Evolutionary conservation across 208 protist species (phyloP).

Genomic region (Vickermania spadyakhi): DNA sequence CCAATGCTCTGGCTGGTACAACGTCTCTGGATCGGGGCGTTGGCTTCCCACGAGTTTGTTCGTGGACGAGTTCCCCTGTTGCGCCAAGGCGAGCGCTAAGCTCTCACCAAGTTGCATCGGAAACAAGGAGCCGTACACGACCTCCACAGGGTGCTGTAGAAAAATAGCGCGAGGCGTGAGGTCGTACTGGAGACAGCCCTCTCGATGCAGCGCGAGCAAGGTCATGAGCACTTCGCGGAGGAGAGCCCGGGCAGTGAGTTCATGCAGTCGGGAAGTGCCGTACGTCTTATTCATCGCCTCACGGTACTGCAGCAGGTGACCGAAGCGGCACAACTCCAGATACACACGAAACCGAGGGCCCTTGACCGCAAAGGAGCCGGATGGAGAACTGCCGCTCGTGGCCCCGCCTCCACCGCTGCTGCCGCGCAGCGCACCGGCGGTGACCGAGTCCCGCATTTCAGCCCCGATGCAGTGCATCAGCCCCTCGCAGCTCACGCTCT

Average conservation of each 20-base stretch:
- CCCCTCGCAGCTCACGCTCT: neutral
- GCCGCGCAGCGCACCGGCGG: neutral
- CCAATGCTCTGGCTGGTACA: neutral
- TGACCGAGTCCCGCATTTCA: neutral
- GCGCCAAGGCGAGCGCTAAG: neutral
- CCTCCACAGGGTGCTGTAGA: slow-evolving; percentile 23
- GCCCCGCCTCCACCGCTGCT: no score
- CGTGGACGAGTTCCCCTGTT: neutral
- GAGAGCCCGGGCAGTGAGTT: slow-evolving; percentile 58
- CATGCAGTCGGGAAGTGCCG: slow-evolving; percentile 41
- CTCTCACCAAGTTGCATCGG: slow-evolving; percentile 15
- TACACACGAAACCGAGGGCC: slow-evolving; percentile 38
- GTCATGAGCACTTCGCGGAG: slow-evolving; percentile 75
- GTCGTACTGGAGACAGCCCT: slow-evolving; percentile 60
- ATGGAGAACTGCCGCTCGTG: no score
- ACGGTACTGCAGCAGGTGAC: slow-evolving; percentile 40
- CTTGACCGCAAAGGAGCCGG: neutral
- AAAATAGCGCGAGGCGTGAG: slow-evolving; percentile 62
- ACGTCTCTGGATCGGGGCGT: no score
- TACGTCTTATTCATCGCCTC: slow-evolving; percentile 42
- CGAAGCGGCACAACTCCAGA: slow-evolving; percentile 53
- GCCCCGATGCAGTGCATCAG: neutral
- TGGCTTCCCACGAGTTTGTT: neutral
- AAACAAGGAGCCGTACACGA: slow-evolving; percentile 50
- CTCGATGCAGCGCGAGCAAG: slow-evolving; percentile 66